These are phyloP conservation scores for Penicillium sp. DNA, from an alignment of 2,329 filamentous ascomycete species.

Conservation along the genomic window DNA sequence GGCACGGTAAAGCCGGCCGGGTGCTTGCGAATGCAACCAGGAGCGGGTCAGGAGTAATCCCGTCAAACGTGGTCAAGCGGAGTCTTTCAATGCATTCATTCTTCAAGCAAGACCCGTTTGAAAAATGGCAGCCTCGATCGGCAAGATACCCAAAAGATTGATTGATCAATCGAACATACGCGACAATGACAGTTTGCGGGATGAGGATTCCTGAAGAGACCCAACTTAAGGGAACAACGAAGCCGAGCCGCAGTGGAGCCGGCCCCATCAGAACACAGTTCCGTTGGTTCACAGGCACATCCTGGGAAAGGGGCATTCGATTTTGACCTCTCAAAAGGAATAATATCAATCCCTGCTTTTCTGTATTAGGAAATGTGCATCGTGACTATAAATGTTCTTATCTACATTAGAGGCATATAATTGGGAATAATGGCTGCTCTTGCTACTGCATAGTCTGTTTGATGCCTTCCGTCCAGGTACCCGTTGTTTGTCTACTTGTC, in stretches of 20 bases:
- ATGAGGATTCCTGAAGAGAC: conserved; percentile 27
- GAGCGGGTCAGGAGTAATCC: conserved; percentile 8
- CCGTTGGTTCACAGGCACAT: conserved; percentile 4
- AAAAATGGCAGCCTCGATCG: background rate
- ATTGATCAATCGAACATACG: conserved; percentile 8
- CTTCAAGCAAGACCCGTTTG: background rate
- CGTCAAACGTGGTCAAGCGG: conserved; percentile 4
- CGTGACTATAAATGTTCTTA: background rate
- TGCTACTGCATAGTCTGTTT: background rate
- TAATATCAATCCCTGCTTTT: background rate
- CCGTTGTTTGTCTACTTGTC: background rate
- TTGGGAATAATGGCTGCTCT: background rate
- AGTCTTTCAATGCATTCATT: conserved; percentile 1
- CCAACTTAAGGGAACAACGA: conserved; percentile 6
- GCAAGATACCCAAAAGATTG: background rate
- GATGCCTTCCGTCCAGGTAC: background rate
- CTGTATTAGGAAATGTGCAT: background rate
- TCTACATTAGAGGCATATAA: background rate
- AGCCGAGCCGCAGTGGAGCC: conserved; percentile 36
- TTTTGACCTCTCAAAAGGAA: background rate
- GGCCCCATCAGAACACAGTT: conserved; percentile 25
- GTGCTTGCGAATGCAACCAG: conserved; percentile 1
- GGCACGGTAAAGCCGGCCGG: background rate
- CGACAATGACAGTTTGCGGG: conserved; percentile 14
- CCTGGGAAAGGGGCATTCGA: conserved; percentile 16